Evolutionary conservation across 2,329 filamentous ascomycete genomes (phyloP).

Genomic region (Fusarium devonianum): DNA sequence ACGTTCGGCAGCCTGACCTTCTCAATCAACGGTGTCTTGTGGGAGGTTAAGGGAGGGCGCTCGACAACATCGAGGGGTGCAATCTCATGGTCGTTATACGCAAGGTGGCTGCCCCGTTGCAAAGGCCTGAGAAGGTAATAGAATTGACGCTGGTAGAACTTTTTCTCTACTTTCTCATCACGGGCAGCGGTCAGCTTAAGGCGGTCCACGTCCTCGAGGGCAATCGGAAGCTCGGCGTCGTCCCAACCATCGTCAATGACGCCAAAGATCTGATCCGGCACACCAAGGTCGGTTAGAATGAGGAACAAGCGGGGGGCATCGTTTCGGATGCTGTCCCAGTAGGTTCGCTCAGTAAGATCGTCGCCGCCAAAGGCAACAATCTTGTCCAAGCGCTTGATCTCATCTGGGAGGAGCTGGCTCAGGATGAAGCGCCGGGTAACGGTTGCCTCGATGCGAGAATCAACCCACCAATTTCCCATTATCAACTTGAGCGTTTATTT

Average conservation of each 20-base stretch:
- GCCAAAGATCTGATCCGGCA: conserved; percentile 77
- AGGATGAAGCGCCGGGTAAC: conserved; percentile 73
- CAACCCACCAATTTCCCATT: conserved; percentile 72
- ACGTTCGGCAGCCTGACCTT: conserved; percentile 69
- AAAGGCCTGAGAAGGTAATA: conserved; percentile 72
- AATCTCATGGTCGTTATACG: conserved; percentile 72
- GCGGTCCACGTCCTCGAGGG: conserved; percentile 69
- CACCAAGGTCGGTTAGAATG: conserved; percentile 72
- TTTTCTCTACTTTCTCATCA: conserved; percentile 70
- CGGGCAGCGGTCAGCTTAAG: conserved; percentile 66
- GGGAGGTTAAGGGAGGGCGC: conserved; percentile 55
- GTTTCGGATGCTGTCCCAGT: conserved; percentile 78
- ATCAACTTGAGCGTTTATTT: conserved; percentile 23
- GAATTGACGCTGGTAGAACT: conserved; percentile 75
- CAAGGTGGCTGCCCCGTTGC: conserved; percentile 64
- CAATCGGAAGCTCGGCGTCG: conserved; percentile 75
- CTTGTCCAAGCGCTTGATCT: conserved; percentile 67
- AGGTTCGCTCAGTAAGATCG: conserved; percentile 74
- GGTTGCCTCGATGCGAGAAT: conserved; percentile 71
- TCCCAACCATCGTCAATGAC: conserved; percentile 80
- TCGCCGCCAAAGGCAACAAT: conserved; percentile 70
- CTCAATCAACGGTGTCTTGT: conserved; percentile 55
- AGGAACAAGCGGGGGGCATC: conserved; percentile 75
- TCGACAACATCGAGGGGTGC: conserved; percentile 74
- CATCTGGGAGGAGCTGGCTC: conserved; percentile 68